phyloP scores from a whole-genome alignment of 2,329 filamentous ascomycete genomes.

The Rhinocladiella mackenziei region DNA sequence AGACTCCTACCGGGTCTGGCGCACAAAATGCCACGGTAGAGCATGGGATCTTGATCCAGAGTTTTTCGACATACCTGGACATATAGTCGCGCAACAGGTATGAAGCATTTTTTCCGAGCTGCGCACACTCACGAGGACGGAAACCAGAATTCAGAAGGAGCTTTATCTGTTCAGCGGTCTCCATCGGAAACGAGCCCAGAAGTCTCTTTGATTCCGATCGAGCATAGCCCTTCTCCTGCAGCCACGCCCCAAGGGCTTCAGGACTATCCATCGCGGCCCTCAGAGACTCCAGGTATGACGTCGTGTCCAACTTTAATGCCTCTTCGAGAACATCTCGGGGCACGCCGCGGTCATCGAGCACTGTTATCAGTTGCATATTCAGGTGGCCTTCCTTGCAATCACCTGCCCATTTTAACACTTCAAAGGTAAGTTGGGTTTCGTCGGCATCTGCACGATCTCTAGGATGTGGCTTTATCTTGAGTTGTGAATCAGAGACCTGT shows the following conservation, averaged over 20 bases:
- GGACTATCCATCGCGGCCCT: slow-evolving; percentile 16
- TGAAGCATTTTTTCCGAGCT: slow-evolving; percentile 32
- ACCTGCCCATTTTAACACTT: slow-evolving; percentile 46
- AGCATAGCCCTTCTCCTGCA: slow-evolving; percentile 17
- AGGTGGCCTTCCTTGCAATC: slow-evolving; percentile 32
- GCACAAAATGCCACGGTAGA: slow-evolving; percentile 56
- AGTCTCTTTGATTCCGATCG: slow-evolving; percentile 1
- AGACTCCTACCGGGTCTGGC: slow-evolving; percentile 51
- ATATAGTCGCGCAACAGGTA: slow-evolving; percentile 41
- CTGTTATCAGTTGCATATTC: slow-evolving; percentile 53
- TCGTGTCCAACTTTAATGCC: slow-evolving; percentile 38
- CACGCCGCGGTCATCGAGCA: slow-evolving; percentile 52
- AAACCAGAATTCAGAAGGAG: slow-evolving; percentile 47
- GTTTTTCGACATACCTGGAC: slow-evolving; percentile 41
- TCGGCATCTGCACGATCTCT: slow-evolving; percentile 34
- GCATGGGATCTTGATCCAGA: slow-evolving; percentile 47
- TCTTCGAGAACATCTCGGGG: slow-evolving; percentile 41
- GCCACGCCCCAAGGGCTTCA: slow-evolving; percentile 21
- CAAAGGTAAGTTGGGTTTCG: slow-evolving; percentile 52
- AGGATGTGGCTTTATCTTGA: slow-evolving; percentile 51
- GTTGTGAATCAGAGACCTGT: slow-evolving; percentile 53
- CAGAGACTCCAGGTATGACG: slow-evolving; percentile 37
- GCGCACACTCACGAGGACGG: slow-evolving; percentile 38
- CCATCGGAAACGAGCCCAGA: slow-evolving; percentile 37
- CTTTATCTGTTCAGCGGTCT: slow-evolving; percentile 36